A percentile compares a stretch with the other conserved stretches of the same genome.
phyloP scores from a whole-genome alignment of 768 basidiomycete species.

The Lyophyllum shimeji region DNA sequence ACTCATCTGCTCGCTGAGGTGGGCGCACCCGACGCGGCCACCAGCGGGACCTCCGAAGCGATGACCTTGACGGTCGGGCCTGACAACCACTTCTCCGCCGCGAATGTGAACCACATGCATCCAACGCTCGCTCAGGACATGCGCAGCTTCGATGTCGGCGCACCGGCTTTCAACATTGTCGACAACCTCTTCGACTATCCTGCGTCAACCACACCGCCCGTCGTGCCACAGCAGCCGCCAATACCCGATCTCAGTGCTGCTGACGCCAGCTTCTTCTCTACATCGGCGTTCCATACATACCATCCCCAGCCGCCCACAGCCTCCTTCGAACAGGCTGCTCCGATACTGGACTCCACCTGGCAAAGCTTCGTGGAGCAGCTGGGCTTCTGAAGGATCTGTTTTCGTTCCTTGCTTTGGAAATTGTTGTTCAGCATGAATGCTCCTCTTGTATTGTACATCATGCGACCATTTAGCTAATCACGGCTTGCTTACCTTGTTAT shows the following conservation, averaged over 20 bases:
- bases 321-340: constrained; percentile 25
- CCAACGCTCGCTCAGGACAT: constrained; percentile 54
- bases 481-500: too few species aligned
- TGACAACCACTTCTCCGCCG: constrained; percentile 10
- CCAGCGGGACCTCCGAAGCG: constrained; percentile 1
- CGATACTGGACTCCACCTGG: constrained; percentile 61
- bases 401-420: not conserved
- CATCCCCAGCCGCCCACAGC: constrained; percentile 10
- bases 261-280: constrained; percentile 10
- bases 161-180: constrained; percentile 20
- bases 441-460: not conserved
- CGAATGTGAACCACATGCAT: constrained; percentile 33
- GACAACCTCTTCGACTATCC: constrained; percentile 28
- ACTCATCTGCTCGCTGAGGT: constrained; percentile 41
- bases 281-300: constrained; percentile 3
- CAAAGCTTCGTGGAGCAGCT: constrained; percentile 69
- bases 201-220: not conserved
- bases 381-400: constrained; percentile 36
- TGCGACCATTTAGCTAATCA: not conserved
- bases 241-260: constrained; percentile 5
- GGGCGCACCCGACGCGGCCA: constrained; percentile 5
- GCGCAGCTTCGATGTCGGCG: constrained; percentile 29
- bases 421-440: not conserved
- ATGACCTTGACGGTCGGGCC: constrained; percentile 6
- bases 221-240: not conserved